phyloP scores from a whole-genome alignment of 306 rosid species.

The Vigna trinervia region DNA sequence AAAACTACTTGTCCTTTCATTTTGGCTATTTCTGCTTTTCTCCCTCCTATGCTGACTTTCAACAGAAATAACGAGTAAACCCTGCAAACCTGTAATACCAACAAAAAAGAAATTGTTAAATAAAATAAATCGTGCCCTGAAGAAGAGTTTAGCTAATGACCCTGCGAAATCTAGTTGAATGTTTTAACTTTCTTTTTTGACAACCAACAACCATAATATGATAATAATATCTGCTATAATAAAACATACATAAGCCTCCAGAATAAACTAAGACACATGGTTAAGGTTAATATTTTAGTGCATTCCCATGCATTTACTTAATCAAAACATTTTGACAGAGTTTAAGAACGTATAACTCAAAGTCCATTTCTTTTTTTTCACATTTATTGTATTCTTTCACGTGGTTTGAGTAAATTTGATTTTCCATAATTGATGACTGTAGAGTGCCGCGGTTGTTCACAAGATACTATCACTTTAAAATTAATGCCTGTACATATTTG shows the following conservation, averaged over 20 bases:
- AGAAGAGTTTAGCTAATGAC: constrained; percentile 2
- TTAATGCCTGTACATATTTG: not conserved
- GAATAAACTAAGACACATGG: constrained; percentile 34
- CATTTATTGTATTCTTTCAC: constrained; percentile 29
- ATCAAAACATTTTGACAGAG: constrained; percentile 30
- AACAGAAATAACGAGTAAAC: constrained; percentile 57
- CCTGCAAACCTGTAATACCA: constrained; percentile 9
- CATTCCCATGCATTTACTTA: not conserved
- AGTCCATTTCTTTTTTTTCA: not conserved
- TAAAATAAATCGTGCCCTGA: not conserved
- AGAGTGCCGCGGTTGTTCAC: constrained; percentile 21
- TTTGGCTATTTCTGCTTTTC: constrained; percentile 33
- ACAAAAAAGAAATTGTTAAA: constrained; percentile 11
- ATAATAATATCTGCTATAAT: not conserved
- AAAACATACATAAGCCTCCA: not conserved
- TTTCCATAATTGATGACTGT: constrained; percentile 1
- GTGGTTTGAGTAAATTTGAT: constrained; percentile 33
- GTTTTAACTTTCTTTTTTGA: constrained; percentile 35
- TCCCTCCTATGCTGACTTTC: constrained; percentile 58
- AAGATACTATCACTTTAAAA: constrained; percentile 22
- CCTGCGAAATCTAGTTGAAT: constrained; percentile 4
- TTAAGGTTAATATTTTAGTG: constrained; percentile 13
- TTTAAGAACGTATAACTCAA: constrained; percentile 24
- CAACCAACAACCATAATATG: constrained; percentile 28
- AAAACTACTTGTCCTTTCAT: constrained; percentile 13